Evolutionary conservation across 2,329 filamentous ascomycete species (phyloP), one percentile per base, ranked within the genome.

Genomic region (Pleoardoris graminearum): DNA sequence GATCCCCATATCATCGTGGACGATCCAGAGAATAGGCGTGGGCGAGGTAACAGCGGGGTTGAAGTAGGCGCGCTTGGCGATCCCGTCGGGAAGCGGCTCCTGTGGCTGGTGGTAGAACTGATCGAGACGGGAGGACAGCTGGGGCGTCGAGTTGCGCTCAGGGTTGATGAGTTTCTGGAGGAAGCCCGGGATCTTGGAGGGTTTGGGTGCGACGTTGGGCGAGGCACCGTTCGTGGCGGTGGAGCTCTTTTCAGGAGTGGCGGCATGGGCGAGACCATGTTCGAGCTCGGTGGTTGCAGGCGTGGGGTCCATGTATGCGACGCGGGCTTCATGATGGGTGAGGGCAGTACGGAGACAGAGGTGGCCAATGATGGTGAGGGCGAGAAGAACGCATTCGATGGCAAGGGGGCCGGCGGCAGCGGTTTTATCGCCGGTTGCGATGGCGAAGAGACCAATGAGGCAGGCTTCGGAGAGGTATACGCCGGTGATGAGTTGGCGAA

Each of bases 391-490:
- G 48, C 73, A 67, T 69, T 78, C 76, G 43, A 79, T 67, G 4
- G 68, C 65, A 7, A 78, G 66, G n/a, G 78, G 77, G 1, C 71
- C 75, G 7, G 67, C 63, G 1, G 75, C 72, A 41, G 69, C 67
- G 1, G 36, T 57, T 45, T 65, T 67, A 1, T 73, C 55, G 6
- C 67, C 72, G 2, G 71, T 66, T 2, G 71, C 68, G 35, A 77
- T 76, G 21, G 72, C 75, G 54, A 80, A 76, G 16, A 80, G 67
- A 39, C 77, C 78, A 6, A 79, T 77, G 19, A 80, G 65, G 53
- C 77, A 78, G n/a, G 77, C 64, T 54, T 79, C 75, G 7, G 76
- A 76, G 4, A 80, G 67, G 50, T 80, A 80, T 14, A 80, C 65
- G 45, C 78, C 78, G 3, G 74, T 75, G 8, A 76, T 73, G 30